phyloP scores from a whole-genome alignment of 2,329 filamentous ascomycete species.

The Aspergillus brunneoviolaceus region DNA sequence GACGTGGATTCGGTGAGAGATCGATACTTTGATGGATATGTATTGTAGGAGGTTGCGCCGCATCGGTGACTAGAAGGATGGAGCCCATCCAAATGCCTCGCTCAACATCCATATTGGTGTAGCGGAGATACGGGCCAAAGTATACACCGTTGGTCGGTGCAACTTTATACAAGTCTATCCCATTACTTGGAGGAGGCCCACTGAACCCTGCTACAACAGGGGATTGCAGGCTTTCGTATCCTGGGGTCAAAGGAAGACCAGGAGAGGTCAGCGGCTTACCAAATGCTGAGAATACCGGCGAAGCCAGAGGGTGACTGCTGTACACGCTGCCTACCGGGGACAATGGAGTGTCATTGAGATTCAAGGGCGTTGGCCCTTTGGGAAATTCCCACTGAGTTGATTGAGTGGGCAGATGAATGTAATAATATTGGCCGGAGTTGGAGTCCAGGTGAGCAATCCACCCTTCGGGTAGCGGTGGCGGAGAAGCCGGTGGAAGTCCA shows the following conservation, averaged over 20 bases:
- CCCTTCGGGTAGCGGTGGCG: conserved; percentile 90
- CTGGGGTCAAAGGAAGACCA: conserved; percentile 76
- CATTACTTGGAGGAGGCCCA: conserved; percentile 82
- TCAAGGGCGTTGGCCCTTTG: conserved; percentile 87
- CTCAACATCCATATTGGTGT: conserved; percentile 96
- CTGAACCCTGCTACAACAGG: conserved; percentile 78
- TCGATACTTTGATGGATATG: conserved; percentile 90
- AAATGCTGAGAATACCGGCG: conserved; percentile 62
- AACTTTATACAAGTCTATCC: conserved; percentile 92
- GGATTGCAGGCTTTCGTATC: conserved; percentile 80
- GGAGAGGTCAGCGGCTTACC: conserved; percentile 69
- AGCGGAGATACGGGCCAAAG: conserved; percentile 93
- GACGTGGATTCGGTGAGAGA: conserved; percentile 86
- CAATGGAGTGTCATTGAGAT: conserved; percentile 75
- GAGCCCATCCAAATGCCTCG: conserved; percentile 88
- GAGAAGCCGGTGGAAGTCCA: conserved; percentile 69
- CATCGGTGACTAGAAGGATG: conserved; percentile 88
- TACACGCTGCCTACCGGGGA: conserved; percentile 79
- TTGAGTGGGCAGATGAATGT: conserved; percentile 92
- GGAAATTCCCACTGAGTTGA: conserved; percentile 99
- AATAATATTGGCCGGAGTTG: conserved; percentile 97
- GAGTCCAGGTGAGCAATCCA: conserved; percentile 98
- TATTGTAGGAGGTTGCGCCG: conserved; percentile 88
- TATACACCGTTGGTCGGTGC: conserved; percentile 94
- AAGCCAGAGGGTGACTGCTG: conserved; percentile 66